Evolutionary conservation across 1,284 basidiomycete genomes (phyloP), one percentile per base, ranked within the genome.

Genomic region (Papiliotrema nemorosa): DNA sequence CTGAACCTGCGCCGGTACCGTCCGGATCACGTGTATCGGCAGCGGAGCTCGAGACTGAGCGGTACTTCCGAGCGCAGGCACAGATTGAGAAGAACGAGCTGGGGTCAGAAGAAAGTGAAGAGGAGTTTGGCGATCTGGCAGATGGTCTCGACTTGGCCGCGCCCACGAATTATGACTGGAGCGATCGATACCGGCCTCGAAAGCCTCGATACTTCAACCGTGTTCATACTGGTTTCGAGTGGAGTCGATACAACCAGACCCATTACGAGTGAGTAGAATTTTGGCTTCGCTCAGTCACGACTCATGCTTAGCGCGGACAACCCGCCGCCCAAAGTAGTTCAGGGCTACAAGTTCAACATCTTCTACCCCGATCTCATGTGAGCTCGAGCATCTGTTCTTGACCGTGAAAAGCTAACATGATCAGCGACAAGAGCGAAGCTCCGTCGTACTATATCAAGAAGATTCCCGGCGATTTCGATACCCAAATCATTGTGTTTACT

Each of bases 151-250:
- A 62, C n/a, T 34, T 59, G 5, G 47, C 48, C 6, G 52, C 58
- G 22, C 62, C 63, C 34, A 54, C 60, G 39, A 84, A 85, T 3
- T 97, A 98, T 74, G 89, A 90, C 63, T 98, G 94, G 94, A 90
- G 94, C 76, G 96, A 98, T 80, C 94, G 97, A 76, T 98, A 96
- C 67, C 82, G 96, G 26, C 93, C 96, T n/a, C 81, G 96, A 41
- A 99, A 98, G 72, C 96, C 96, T 34, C 81, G 94, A 58, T 98
- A 97, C 79, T 97, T 98, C 78, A 99, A 99, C 73, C 87, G 94
- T 53, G 94, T 98, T 29, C 92, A 97, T 68, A 98, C 96, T n/a
- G 96, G 96, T n/a, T 99, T 94, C 71, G 96, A 98, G 73, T 99
- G 96, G 96, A 98, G 96, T 79, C 94, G 96, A 78, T 97, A 97